Percentiles rank a stretch among this genome's conserved stretches.
Conservation (phyloP, 2,329 filamentous ascomycete species). For the Ophiostoma triangulosporum region DNA sequence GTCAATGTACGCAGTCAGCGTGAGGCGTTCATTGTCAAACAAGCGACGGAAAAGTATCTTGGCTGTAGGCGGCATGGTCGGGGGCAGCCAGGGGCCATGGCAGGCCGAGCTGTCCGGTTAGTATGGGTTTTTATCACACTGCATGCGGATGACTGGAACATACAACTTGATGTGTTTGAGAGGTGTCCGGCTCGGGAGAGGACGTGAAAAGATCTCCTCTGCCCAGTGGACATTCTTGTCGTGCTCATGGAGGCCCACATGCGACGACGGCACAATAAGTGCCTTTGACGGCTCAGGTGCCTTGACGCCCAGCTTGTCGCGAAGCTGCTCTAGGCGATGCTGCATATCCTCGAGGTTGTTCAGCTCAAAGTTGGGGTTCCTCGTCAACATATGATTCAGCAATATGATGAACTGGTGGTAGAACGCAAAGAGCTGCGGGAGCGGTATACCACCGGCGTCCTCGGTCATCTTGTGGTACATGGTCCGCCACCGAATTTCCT, state of each 20-base stretch:
- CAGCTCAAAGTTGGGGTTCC: constrained; percentile 44
- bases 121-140: background rate
- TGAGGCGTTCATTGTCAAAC: constrained; percentile 42
- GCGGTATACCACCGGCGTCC: constrained; percentile 34
- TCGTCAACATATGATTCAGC: constrained; percentile 36
- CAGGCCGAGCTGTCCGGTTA: constrained; percentile 26
- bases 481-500: constrained; percentile 39
- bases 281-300: constrained; percentile 15
- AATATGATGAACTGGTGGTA: constrained; percentile 41
- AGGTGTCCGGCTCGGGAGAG: constrained; percentile 35
- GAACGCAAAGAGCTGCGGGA: constrained; percentile 40
- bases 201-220: constrained; percentile 44
- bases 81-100: constrained; percentile 31
- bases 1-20: constrained; percentile 38
- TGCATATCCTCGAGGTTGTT: constrained; percentile 38
- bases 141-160: background rate
- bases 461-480: constrained; percentile 44
- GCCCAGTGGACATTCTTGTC: constrained; percentile 38
- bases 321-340: constrained; percentile 34
- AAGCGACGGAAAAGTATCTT: constrained; percentile 44
- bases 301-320: constrained; percentile 36
- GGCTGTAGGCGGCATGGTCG: constrained; percentile 32
- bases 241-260: constrained; percentile 16
- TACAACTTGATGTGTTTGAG: constrained; percentile 27
- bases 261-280: constrained; percentile 21